These are phyloP conservation scores for Byssoonygena ceratinophila DNA, from an alignment of 2,329 filamentous ascomycete genomes.

Conservation along the genomic window DNA sequence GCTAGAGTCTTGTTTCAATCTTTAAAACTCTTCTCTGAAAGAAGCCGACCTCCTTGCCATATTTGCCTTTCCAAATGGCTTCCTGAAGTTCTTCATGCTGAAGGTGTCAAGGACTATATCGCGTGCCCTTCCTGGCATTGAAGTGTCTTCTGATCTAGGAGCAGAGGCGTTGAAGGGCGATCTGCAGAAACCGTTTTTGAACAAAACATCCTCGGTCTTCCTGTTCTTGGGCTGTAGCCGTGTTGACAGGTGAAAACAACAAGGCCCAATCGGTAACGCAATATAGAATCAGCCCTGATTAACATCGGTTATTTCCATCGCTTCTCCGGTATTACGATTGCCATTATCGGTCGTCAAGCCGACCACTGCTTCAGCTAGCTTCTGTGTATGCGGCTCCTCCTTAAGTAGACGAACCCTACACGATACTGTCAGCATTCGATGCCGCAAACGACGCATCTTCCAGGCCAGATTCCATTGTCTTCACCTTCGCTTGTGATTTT, in stretches of 20 bases:
- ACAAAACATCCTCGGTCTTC: neutral
- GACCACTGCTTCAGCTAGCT: slow-evolving; percentile 69
- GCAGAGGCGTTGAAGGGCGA: neutral
- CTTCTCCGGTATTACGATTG: slow-evolving; percentile 26
- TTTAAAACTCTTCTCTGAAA: no score
- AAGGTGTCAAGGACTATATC: neutral
- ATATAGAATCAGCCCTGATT: slow-evolving; percentile 8
- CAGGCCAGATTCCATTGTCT: slow-evolving; percentile 8
- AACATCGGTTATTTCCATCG: slow-evolving; percentile 30
- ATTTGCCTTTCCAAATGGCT: neutral
- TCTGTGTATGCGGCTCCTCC: slow-evolving; percentile 77
- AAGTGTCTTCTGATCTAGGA: neutral
- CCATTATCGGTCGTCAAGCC: slow-evolving; percentile 64
- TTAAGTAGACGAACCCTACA: slow-evolving; percentile 65
- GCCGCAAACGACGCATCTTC: neutral
- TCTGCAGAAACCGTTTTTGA: neutral
- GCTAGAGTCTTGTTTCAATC: no score
- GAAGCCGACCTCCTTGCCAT: neutral
- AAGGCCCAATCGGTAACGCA: neutral
- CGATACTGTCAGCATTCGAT: neutral
- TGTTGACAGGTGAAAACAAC: no score
- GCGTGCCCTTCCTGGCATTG: neutral
- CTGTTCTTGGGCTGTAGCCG: neutral
- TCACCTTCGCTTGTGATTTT: slow-evolving; percentile 85
- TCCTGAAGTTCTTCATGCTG: neutral